Conservation (phyloP, 1,284 basidiomycete species). For the Leccinum insolens region DNA sequence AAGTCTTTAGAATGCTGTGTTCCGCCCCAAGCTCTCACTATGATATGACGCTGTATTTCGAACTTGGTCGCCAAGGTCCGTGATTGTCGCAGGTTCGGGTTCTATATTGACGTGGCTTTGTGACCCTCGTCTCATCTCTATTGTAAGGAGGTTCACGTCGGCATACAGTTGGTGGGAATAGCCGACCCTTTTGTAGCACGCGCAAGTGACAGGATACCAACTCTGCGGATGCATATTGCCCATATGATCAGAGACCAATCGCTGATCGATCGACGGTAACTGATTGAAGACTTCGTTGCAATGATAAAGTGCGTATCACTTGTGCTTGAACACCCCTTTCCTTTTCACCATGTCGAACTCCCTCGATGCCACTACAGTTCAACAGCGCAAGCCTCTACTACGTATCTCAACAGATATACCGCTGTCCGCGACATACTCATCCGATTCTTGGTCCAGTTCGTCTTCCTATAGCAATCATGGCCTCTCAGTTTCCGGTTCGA, state of each 20-base stretch:
- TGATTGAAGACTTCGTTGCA: slow-evolving; percentile 4
- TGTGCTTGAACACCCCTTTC: background rate
- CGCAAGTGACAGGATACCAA: slow-evolving; percentile 8
- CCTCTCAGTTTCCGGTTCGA: slow-evolving; percentile 30
- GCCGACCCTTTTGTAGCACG: background rate
- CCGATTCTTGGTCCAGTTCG: slow-evolving; percentile 31
- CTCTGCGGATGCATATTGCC: slow-evolving; percentile 4
- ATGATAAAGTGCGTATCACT: slow-evolving; percentile 15
- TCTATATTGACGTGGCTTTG: slow-evolving; percentile 6
- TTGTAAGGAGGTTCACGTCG: background rate
- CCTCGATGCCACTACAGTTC: background rate
- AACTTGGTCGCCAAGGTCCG: slow-evolving; percentile 3
- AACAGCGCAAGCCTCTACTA: slow-evolving; percentile 39
- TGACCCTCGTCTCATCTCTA: background rate
- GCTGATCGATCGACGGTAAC: background rate
- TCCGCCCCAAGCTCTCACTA: background rate
- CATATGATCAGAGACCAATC: background rate
- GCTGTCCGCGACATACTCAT: slow-evolving; percentile 26
- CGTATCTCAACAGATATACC: slow-evolving; percentile 56
- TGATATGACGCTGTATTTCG: background rate
- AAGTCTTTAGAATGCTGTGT: background rate
- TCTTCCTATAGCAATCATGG: slow-evolving; percentile 34
- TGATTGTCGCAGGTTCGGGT: background rate
- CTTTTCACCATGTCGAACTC: slow-evolving; percentile 8
- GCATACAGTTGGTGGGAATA: background rate